phyloP scores from a whole-genome alignment of 805 yeast species.

The Blastobotrys peoriensis region DNA sequence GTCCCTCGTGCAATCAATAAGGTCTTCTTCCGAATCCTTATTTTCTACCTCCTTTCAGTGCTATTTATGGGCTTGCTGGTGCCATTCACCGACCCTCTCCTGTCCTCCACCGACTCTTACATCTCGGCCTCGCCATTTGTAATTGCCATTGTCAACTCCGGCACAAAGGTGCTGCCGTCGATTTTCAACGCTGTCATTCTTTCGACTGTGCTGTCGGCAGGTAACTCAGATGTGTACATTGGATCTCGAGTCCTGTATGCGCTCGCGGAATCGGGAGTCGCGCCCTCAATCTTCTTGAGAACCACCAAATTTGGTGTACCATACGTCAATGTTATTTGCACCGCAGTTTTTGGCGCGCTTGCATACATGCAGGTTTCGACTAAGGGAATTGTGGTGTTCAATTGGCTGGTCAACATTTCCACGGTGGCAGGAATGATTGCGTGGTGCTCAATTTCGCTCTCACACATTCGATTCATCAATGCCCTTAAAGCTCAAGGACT shows the following conservation, averaged over 20 bases:
- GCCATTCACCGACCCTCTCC: constrained; percentile 58
- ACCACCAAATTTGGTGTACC: constrained; percentile 73
- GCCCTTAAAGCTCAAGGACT: constrained; percentile 59
- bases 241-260: constrained; percentile 66
- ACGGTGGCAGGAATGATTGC: constrained; percentile 70
- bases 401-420: constrained; percentile 61
- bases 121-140: constrained; percentile 75
- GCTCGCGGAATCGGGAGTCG: constrained; percentile 63
- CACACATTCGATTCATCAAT: constrained; percentile 64
- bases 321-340: constrained; percentile 44
- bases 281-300: constrained; percentile 58
- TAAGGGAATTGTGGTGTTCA: constrained; percentile 33
- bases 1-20: constrained; percentile 76
- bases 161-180: constrained; percentile 62
- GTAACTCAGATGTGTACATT: constrained; percentile 72
- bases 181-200: constrained; percentile 74
- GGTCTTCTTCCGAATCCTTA: constrained; percentile 60
- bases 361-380: constrained; percentile 58
- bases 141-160: constrained; percentile 62
- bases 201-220: constrained; percentile 75
- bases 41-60: constrained; percentile 68
- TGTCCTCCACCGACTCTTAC: constrained; percentile 42
- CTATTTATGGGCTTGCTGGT: constrained; percentile 73
- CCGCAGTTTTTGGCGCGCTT: constrained; percentile 51
- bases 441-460: constrained; percentile 65